These are phyloP conservation scores for Alloteropsis semialata DNA, from an alignment of 176 grass and related monocot species.

Conservation along the genomic window DNA sequence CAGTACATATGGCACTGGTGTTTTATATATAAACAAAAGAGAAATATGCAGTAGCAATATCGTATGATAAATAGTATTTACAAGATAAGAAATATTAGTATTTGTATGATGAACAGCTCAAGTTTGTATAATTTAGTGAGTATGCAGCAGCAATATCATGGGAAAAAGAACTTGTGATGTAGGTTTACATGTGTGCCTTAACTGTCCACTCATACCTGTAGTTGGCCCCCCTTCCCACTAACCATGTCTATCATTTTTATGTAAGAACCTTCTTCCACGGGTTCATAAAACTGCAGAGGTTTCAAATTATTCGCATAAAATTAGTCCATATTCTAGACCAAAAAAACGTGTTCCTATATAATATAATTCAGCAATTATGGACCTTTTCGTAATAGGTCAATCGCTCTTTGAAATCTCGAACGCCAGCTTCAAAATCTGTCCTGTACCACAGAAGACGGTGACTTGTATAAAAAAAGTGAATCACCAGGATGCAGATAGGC, in stretches of 20 bases:
- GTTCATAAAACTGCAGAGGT: slow-evolving; percentile 75
- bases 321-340: slow-evolving; percentile 12
- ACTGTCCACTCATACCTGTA: slow-evolving; percentile 58
- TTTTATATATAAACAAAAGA: too few relatives aligned
- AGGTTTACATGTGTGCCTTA: slow-evolving; percentile 13
- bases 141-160: background rate
- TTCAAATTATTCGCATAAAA: slow-evolving; percentile 21
- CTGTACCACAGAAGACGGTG: slow-evolving; percentile 43
- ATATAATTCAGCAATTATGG: slow-evolving; percentile 19
- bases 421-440: slow-evolving; percentile 91
- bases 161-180: slow-evolving; percentile 8
- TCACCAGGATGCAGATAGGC: background rate
- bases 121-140: background rate
- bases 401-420: slow-evolving; percentile 89
- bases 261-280: slow-evolving; percentile 93
- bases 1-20: too few relatives aligned
- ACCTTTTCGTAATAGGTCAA: slow-evolving; percentile 97
- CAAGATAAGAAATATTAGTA: too few relatives aligned
- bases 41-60: too few relatives aligned
- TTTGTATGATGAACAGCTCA: slow-evolving; percentile 16
- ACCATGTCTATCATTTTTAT: slow-evolving; percentile 99
- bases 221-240: slow-evolving; percentile 76
- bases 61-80: too few relatives aligned
- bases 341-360: background rate
- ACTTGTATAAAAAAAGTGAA: slow-evolving; percentile 12